Evolutionary conservation across 257 asterid species (phyloP), one percentile per base, ranked within the genome.

Genomic region (Rauvolfia tetraphylla): DNA sequence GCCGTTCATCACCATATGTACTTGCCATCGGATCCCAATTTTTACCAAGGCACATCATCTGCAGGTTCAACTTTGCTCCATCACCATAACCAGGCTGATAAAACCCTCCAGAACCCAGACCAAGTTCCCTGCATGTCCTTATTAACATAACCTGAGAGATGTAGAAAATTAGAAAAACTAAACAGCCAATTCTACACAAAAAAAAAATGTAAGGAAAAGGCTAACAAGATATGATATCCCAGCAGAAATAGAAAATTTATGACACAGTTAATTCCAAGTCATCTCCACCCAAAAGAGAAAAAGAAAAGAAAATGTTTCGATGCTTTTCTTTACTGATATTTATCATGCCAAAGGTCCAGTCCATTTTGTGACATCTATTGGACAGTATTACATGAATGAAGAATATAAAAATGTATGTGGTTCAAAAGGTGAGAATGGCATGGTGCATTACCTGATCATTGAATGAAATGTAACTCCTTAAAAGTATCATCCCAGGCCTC

Each of bases 31-130:
- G 96, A 65, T 92, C 98, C 98, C 98, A 92, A 39, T 86, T 83
- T 81, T 85, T 92, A 75, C 98, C 98, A 71, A 92, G 87, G 84
- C 98, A 92, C 98, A 92, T 92, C 98, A 92, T 91, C 83, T 81
- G 89, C 81, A 89, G 79, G 49, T 84, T 85, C 84, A 92, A 76
- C 76, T 74, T 85, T 42, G 90, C 89, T 68, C 97, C 98, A 76
- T 87, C 87, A 68, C 82, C 76, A 72, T 83, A 91, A 27, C 91
- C 89, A 76, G 98, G 96, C 74, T 83, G 88, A 87, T 92, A 92
- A 82, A 92, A 92, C 13, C 98, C 98, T 68, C 97, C 97, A 75
- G 83, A 66, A 1, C 88, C 89, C 74, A 58, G 79, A 76, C 98
- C 98, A 81, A 93, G 92, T 62, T 87, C 85, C 62, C 86, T 82